phyloP scores from a whole-genome alignment of 2,329 filamentous ascomycete genomes.

The Aspergillus terreus region DNA sequence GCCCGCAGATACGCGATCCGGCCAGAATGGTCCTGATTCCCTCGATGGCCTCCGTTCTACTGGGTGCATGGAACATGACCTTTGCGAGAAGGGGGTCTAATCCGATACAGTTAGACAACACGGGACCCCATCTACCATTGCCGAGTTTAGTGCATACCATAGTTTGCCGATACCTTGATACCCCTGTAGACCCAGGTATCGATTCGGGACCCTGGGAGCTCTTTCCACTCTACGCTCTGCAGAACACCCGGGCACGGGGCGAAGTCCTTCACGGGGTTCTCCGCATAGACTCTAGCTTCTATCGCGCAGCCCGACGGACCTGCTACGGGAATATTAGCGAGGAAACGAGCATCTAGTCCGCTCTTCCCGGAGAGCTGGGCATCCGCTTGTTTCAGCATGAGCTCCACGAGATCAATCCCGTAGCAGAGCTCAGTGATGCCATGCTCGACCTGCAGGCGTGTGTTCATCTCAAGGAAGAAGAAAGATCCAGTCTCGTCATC shows the following conservation, averaged over 20 bases:
- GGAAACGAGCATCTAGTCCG: constrained; percentile 40
- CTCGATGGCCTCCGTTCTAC: constrained; percentile 41
- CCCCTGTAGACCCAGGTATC: constrained; percentile 63
- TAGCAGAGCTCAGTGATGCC: constrained; percentile 41
- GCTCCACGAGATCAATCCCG: constrained; percentile 42
- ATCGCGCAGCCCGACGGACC: constrained; percentile 48
- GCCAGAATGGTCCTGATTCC: constrained; percentile 44
- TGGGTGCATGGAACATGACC: constrained; percentile 52
- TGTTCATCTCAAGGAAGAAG: constrained; percentile 51
- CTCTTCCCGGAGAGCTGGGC: constrained; percentile 44
- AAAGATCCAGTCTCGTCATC: constrained; percentile 37
- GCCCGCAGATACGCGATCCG: constrained; percentile 49
- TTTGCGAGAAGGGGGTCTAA: constrained; percentile 56
- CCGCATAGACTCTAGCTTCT: constrained; percentile 55
- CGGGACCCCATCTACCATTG: neutral
- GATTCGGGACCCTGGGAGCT: constrained; percentile 48
- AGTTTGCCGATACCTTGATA: constrained; percentile 54
- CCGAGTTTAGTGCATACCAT: constrained; percentile 39
- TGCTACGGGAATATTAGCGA: constrained; percentile 42
- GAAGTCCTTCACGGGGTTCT: constrained; percentile 58
- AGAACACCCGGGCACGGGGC: constrained; percentile 58
- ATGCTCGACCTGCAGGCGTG: constrained; percentile 50
- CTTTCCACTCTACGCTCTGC: constrained; percentile 55
- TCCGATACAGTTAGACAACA: neutral
- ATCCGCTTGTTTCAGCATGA: constrained; percentile 57